A percentile compares a stretch with the other conserved stretches of the same genome.
phyloP scores from a whole-genome alignment of 345 rosid species.

The Citrus inodora region DNA sequence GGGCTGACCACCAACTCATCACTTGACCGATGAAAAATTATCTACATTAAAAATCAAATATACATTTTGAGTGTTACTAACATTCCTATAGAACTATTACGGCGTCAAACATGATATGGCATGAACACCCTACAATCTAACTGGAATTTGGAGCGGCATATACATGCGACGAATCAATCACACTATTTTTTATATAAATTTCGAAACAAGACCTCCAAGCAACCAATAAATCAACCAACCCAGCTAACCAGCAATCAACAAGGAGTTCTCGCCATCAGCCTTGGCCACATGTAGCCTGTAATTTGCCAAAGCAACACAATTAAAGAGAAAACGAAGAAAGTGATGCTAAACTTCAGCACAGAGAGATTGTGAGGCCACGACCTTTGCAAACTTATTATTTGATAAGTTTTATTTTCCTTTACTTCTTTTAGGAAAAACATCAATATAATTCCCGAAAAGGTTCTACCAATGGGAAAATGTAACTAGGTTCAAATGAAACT shows the following conservation, averaged over 20 bases:
- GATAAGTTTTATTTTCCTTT: not conserved
- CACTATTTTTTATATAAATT: not conserved
- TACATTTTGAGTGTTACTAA: not conserved
- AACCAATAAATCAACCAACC: not conserved
- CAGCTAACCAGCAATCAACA: not conserved
- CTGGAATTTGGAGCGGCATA: not conserved
- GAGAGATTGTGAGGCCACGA: not conserved
- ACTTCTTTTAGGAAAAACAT: not conserved
- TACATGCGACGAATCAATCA: not conserved
- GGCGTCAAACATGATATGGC: not conserved
- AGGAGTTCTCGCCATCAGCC: not conserved
- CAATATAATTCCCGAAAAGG: not conserved
- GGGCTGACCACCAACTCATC: too few species aligned
- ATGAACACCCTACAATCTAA: not conserved
- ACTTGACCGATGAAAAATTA: too few species aligned
- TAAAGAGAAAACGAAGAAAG: not conserved
- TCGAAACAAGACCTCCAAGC: not conserved
- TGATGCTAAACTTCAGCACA: not conserved
- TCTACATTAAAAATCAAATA: not conserved
- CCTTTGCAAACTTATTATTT: not conserved
- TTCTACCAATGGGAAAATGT: not conserved
- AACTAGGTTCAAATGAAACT: not conserved
- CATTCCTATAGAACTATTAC: too few species aligned
- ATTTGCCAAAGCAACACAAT: not conserved
- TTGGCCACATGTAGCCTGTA: slow-evolving; percentile 9